A percentile compares a stretch with the other conserved stretches of the same genome.
Conservation (phyloP, 2,329 filamentous ascomycete species). For the Amylocarpus encephaloides region DNA sequence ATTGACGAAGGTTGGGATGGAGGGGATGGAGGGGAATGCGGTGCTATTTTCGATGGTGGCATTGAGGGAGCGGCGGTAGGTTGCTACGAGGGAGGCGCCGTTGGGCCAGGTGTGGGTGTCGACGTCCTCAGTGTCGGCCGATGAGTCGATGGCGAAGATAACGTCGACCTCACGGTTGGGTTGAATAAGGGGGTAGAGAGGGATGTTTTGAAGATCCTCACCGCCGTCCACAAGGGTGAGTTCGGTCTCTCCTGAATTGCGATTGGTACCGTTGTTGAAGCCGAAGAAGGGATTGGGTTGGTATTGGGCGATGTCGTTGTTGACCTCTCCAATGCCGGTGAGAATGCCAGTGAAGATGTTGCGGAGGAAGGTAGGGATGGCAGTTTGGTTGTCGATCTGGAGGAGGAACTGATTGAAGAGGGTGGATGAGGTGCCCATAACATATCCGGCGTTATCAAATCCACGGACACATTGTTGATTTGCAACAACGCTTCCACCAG, state of each 20-base stretch:
- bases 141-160: slow-evolving; percentile 74
- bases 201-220: slow-evolving; percentile 72
- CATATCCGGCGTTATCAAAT: slow-evolving; percentile 74
- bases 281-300: slow-evolving; percentile 69
- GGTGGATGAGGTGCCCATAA: slow-evolving; percentile 81
- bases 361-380: slow-evolving; percentile 42
- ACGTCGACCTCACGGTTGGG: slow-evolving; percentile 67
- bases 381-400: slow-evolving; percentile 51
- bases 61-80: slow-evolving; percentile 60
- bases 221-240: slow-evolving; percentile 75
- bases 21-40: slow-evolving; percentile 65
- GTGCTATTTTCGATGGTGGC: slow-evolving; percentile 57
- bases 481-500: slow-evolving; percentile 49
- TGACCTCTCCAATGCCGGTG: slow-evolving; percentile 44
- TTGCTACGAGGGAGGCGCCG: slow-evolving; percentile 66
- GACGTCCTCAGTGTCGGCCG: slow-evolving; percentile 54
- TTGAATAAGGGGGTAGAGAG: slow-evolving; percentile 70
- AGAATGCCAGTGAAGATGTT: slow-evolving; percentile 50
- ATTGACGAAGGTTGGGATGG: slow-evolving; percentile 72
- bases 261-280: slow-evolving; percentile 55
- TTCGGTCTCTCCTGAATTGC: slow-evolving; percentile 43
- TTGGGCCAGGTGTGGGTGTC: slow-evolving; percentile 62
- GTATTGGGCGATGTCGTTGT: slow-evolving; percentile 70
- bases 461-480: slow-evolving; percentile 63
- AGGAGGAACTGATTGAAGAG: slow-evolving; percentile 78